A percentile compares a stretch with the other conserved stretches of the same genome.
Conservation (phyloP, 345 rosid species). For the Populus deltoides region DNA sequence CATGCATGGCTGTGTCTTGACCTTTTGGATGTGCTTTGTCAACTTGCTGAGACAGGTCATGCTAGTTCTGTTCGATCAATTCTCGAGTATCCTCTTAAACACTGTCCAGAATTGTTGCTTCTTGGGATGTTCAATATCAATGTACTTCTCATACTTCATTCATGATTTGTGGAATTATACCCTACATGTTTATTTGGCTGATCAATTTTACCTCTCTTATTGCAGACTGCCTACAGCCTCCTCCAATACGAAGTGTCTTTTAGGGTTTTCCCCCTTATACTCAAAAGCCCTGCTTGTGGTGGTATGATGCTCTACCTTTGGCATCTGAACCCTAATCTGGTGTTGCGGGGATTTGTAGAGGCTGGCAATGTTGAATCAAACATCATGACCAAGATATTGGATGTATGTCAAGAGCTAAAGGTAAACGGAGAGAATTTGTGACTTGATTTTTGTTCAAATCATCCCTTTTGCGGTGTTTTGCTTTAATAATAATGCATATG, state of each 20-base stretch:
- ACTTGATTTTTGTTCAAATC: background rate
- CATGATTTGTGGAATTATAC: background rate
- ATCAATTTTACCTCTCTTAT: slow-evolving; percentile 2
- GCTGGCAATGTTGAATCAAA: slow-evolving; percentile 53
- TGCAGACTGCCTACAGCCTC: slow-evolving; percentile 85
- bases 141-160: slow-evolving; percentile 36
- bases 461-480: background rate
- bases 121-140: slow-evolving; percentile 79
- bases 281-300: slow-evolving; percentile 41
- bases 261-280: slow-evolving; percentile 60
- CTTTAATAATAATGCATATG: background rate
- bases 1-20: slow-evolving; percentile 93
- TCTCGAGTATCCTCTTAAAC: slow-evolving; percentile 76
- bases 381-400: slow-evolving; percentile 53
- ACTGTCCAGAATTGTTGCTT: slow-evolving; percentile 85
- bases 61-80: slow-evolving; percentile 54
- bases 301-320: slow-evolving; percentile 69
- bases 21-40: slow-evolving; percentile 78
- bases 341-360: slow-evolving; percentile 72
- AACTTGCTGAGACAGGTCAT: slow-evolving; percentile 88
- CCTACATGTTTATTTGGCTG: background rate
- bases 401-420: slow-evolving; percentile 79
- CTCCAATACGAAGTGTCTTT: slow-evolving; percentile 70
- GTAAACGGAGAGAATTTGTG: slow-evolving; percentile 30
- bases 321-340: slow-evolving; percentile 68